Evolutionary conservation across 345 rosid genomes (phyloP).

Genomic region (Hypericum androsaemum): DNA sequence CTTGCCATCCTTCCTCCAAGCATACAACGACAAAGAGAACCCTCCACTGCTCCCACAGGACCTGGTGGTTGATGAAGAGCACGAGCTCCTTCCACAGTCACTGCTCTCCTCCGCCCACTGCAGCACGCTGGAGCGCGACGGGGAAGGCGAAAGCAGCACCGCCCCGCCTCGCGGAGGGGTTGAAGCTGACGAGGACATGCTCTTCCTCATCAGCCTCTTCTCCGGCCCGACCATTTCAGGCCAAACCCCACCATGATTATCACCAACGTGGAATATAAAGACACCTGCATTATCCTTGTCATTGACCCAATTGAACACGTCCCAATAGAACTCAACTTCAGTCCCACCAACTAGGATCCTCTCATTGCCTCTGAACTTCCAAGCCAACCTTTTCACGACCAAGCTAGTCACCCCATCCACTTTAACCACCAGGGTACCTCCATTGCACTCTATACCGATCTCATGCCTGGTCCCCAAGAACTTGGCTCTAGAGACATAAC

Average conservation of each 20-base stretch:
- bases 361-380: conserved; percentile 56
- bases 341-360: conserved; percentile 28
- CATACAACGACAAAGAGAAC: conserved; percentile 44
- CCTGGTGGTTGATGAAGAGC: conserved; percentile 39
- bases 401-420: conserved; percentile 38
- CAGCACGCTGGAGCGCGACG: conserved; percentile 40
- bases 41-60: conserved; percentile 41
- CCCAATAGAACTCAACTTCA: conserved; percentile 50
- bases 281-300: conserved; percentile 20
- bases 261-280: conserved; percentile 56
- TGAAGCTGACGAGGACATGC: conserved; percentile 19
- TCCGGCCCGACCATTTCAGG: conserved; percentile 50
- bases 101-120: conserved; percentile 68
- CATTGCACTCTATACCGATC: conserved; percentile 32
- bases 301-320: conserved; percentile 44
- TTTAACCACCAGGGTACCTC: conserved; percentile 32
- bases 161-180: conserved; percentile 9
- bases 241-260: conserved; percentile 38
- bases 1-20: conserved; percentile 33
- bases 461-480: conserved; percentile 46
- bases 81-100: conserved; percentile 47
- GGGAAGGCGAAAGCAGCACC: conserved; percentile 22
- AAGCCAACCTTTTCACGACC: conserved; percentile 33
- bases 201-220: conserved; percentile 48
- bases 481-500: conserved; percentile 27